Conservation (phyloP, 768 basidiomycete genomes). For the Lentinula boryana region DNA sequence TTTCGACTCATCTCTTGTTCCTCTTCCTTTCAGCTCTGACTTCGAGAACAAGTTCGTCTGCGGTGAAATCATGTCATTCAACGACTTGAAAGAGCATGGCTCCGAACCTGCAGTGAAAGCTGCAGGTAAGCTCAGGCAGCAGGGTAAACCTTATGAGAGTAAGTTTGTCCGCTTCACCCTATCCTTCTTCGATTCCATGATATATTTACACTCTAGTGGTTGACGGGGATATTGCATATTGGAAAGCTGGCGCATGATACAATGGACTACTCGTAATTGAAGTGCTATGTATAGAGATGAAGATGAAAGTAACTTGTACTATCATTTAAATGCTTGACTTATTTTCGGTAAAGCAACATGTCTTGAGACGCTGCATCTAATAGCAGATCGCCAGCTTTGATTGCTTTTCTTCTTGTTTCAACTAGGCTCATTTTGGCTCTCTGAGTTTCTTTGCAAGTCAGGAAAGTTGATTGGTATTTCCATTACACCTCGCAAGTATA, state of each 20-base stretch:
- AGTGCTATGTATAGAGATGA: too few species aligned
- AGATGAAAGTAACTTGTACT: too few species aligned
- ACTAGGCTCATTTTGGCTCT: too few species aligned
- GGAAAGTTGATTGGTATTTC: too few species aligned
- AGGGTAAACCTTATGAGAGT: constrained; percentile 97
- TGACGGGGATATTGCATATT: constrained; percentile 89
- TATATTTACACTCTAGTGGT: constrained; percentile 41
- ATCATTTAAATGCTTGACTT: too few species aligned
- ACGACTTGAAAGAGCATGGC: constrained; percentile 87
- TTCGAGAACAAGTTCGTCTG: constrained; percentile 98
- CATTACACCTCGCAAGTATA: too few species aligned
- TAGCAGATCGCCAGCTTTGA: too few species aligned
- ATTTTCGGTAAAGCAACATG: too few species aligned
- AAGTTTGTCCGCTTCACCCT: constrained; percentile 21
- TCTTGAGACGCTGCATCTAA: too few species aligned
- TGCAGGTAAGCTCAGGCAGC: constrained; percentile 89
- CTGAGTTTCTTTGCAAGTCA: too few species aligned
- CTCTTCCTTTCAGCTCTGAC: constrained; percentile 56
- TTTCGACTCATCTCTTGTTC: neutral
- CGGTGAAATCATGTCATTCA: constrained; percentile 93
- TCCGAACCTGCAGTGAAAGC: constrained; percentile 91
- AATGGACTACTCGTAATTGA: neutral
- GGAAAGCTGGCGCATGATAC: constrained; percentile 64
- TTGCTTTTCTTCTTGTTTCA: too few species aligned
- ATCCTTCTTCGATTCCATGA: neutral